These are phyloP conservation scores for Lentinula guzmanii DNA, from an alignment of 768 basidiomycete genomes.

Conservation along the genomic window DNA sequence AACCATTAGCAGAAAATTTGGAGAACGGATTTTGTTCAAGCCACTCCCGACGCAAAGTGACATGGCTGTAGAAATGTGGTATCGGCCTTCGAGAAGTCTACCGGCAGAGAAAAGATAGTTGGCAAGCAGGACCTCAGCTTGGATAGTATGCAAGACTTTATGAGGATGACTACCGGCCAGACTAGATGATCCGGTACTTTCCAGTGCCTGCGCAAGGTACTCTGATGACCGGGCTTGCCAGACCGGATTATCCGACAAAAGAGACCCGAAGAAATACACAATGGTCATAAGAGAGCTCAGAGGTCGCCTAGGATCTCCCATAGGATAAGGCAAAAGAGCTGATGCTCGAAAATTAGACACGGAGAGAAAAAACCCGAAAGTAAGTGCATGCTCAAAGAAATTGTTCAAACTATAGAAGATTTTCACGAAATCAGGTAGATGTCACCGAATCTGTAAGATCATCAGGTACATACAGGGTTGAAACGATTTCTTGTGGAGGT, in stretches of 20 bases:
- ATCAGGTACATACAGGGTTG: slow-evolving; percentile 21
- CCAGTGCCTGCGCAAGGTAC: slow-evolving; percentile 34
- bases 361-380: slow-evolving; percentile 57
- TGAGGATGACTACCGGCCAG: slow-evolving; percentile 34
- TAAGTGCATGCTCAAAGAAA: slow-evolving; percentile 43
- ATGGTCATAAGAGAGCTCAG: slow-evolving; percentile 30
- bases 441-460: background rate
- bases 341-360: slow-evolving; percentile 36
- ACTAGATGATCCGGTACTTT: slow-evolving; percentile 25
- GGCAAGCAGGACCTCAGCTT: slow-evolving; percentile 50
- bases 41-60: slow-evolving; percentile 27
- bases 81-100: slow-evolving; percentile 38
- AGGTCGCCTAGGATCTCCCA: slow-evolving; percentile 28
- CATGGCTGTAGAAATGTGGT: slow-evolving; percentile 32
- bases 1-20: slow-evolving; percentile 12
- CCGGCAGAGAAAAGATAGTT: slow-evolving; percentile 50
- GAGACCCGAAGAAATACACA: slow-evolving; percentile 33
- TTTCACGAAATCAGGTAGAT: background rate
- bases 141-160: slow-evolving; percentile 40
- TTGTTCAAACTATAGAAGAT: slow-evolving; percentile 19
- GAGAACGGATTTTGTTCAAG: slow-evolving; percentile 30
- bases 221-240: slow-evolving; percentile 21
- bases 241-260: slow-evolving; percentile 22
- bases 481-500: slow-evolving; percentile 23
- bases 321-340: slow-evolving; percentile 22